Evolutionary conservation across 1,139 yeast genomes (phyloP).

Genomic region (Arxiozyma bovina): DNA sequence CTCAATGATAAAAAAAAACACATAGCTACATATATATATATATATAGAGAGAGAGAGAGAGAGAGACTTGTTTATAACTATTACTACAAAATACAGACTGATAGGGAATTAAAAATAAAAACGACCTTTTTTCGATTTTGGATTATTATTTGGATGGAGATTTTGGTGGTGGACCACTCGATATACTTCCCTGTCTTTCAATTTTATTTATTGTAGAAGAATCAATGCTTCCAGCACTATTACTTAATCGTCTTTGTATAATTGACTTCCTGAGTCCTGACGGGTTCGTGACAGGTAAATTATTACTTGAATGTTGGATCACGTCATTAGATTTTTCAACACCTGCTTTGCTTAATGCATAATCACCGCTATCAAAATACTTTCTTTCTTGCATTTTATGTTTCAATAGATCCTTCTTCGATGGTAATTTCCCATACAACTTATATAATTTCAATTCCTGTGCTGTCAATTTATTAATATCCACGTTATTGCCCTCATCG

Average conservation of each 20-base stretch:
- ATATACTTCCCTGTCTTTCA: slow-evolving; percentile 29
- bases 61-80: neutral
- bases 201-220: slow-evolving; percentile 17
- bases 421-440: slow-evolving; percentile 83
- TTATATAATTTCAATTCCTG: slow-evolving; percentile 64
- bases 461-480: slow-evolving; percentile 51
- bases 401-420: slow-evolving; percentile 71
- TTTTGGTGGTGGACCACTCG: slow-evolving; percentile 31
- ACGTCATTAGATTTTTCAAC: slow-evolving; percentile 24
- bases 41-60: too few species aligned
- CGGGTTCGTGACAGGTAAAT: slow-evolving; percentile 30
- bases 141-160: slow-evolving; percentile 24
- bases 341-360: slow-evolving; percentile 74
- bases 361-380: slow-evolving; percentile 95
- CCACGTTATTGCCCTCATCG: slow-evolving; percentile 31
- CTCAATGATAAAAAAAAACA: too few species aligned
- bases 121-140: too few species aligned
- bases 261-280: slow-evolving; percentile 30
- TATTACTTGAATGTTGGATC: slow-evolving; percentile 21
- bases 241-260: slow-evolving; percentile 30
- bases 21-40: neutral
- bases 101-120: too few species aligned
- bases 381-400: slow-evolving; percentile 81
- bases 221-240: slow-evolving; percentile 31
- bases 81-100: neutral